These are phyloP conservation scores for Suhomyces sp. DNA, from an alignment of 805 yeast species.

Conservation along the genomic window DNA sequence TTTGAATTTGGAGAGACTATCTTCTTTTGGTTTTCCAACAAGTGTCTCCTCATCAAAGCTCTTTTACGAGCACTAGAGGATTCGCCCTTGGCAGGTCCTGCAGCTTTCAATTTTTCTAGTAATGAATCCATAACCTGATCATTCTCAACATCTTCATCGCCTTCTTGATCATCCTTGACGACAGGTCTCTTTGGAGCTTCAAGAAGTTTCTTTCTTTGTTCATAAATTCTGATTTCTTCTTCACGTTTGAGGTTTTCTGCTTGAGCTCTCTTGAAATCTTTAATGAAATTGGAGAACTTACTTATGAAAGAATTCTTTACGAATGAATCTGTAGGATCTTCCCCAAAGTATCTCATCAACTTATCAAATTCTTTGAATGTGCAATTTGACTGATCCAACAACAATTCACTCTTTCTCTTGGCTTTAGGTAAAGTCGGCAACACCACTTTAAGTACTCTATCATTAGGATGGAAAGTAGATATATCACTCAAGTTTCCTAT, in stretches of 20 bases:
- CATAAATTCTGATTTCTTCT: constrained; percentile 67
- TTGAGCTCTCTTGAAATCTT: constrained; percentile 62
- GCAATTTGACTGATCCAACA: constrained; percentile 48
- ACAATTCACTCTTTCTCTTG: constrained; percentile 46
- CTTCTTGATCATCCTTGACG: constrained; percentile 23
- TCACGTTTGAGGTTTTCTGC: constrained; percentile 63
- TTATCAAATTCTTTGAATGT: constrained; percentile 54
- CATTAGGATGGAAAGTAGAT: constrained; percentile 63
- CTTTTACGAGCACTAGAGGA: constrained; percentile 77
- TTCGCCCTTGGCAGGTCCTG: constrained; percentile 76
- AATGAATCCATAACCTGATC: constrained; percentile 77
- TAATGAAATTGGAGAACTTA: constrained; percentile 57
- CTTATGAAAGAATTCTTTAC: constrained; percentile 59
- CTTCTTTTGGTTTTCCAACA: constrained; percentile 37
- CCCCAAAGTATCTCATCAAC: constrained; percentile 70
- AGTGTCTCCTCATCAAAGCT: constrained; percentile 67
- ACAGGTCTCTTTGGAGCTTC: constrained; percentile 42
- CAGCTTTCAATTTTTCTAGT: constrained; percentile 80
- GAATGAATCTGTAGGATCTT: constrained; percentile 54
- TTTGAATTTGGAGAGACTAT: constrained; percentile 6
- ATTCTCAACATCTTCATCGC: constrained; percentile 37
- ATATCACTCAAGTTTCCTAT: constrained; percentile 65
- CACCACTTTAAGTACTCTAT: constrained; percentile 53
- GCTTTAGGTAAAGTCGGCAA: constrained; percentile 55
- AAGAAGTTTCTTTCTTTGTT: constrained; percentile 65